Evolutionary conservation across 805 yeast genomes (phyloP).

Genomic region (Starmerella lactis-condensi): DNA sequence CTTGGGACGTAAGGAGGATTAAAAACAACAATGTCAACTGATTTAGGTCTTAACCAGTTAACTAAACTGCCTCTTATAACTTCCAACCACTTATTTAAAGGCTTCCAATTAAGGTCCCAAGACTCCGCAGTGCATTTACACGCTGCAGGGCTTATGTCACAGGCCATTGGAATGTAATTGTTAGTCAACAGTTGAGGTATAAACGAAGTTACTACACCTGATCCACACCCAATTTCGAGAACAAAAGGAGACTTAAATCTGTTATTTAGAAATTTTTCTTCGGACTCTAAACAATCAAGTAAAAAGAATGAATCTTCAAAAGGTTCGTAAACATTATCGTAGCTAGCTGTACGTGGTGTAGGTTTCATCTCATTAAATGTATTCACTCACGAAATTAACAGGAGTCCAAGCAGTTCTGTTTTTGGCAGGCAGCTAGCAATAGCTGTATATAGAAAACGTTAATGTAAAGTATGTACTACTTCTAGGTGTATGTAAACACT

Average conservation of each 20-base stretch:
- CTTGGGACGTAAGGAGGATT: slow-evolving; percentile 97
- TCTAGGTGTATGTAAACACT: no score
- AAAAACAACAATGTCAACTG: slow-evolving; percentile 59
- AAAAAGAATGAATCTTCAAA: slow-evolving; percentile 80
- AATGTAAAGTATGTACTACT: no score
- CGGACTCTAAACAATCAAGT: slow-evolving; percentile 59
- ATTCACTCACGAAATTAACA: no score
- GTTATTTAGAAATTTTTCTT: slow-evolving; percentile 24
- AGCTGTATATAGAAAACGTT: no score
- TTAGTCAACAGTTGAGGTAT: slow-evolving; percentile 39
- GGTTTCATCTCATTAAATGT: slow-evolving; percentile 11
- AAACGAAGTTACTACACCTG: slow-evolving; percentile 77
- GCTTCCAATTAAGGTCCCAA: slow-evolving; percentile 18
- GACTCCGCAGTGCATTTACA: slow-evolving; percentile 37
- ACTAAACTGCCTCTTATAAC: slow-evolving; percentile 39
- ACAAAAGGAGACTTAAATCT: slow-evolving; percentile 31
- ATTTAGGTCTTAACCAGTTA: slow-evolving; percentile 18
- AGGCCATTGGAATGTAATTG: slow-evolving; percentile 36
- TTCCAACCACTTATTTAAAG: slow-evolving; percentile 29
- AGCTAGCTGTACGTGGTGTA: slow-evolving; percentile 10
- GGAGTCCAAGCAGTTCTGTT: no score
- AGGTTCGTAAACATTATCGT: slow-evolving; percentile 60
- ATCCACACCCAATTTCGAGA: slow-evolving; percentile 78
- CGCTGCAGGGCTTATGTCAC: slow-evolving; percentile 71
- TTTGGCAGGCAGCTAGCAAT: no score